Base-by-base conservation (phyloP, 2,329 filamentous ascomycete species). In the Aureobasidium sp. region DNA sequence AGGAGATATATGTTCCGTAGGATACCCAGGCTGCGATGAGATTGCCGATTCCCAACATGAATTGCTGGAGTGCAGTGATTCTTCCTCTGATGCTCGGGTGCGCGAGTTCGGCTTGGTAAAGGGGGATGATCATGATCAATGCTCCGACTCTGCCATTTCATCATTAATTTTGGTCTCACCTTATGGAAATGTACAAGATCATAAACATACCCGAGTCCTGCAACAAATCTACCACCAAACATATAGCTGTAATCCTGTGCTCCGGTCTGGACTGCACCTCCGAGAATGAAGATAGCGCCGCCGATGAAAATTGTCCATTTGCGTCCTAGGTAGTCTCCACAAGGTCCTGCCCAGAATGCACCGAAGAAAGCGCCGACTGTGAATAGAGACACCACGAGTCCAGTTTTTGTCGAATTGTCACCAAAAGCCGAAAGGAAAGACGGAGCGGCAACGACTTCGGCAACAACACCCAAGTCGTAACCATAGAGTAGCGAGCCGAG, bases 61-160 rank as follows among this genome's bases (percentile, higher is more conserved):
- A 57, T 47, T 67, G 68, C 51, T 67, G 65, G 9, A 67, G 60
- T n/a, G 58, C 58, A 3, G 66, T 67, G 46, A 68, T 65, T 40
- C 61, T 60, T 17, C 66, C 66, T 51, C 66, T 43, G 27, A 68
- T 68, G 25, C 60, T 64, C 2, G 63, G 60, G 27, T 67, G 66
- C 1, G 65, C 58, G 70, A 91, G 88, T 75, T 91, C 88, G 46
- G 86, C 89, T 86, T 93, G 92, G 80, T 92, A 90, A 61, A 90
- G 78, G 67, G 90, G 88, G 70, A 90, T 84, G 83, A 78, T 65
- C 62, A 65, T 89, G 75, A 62, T 93, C 73, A 90, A 79, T 17
- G 73, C 62, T 7, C 66, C 66, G 7, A 67, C 64, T 23, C 66
- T 51, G 19, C 1, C 2, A 5, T 7, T 23, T 4, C 19, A 2